phyloP scores from a whole-genome alignment of 805 yeast genomes.

The Sugiyamaella lignohabitans region DNA sequence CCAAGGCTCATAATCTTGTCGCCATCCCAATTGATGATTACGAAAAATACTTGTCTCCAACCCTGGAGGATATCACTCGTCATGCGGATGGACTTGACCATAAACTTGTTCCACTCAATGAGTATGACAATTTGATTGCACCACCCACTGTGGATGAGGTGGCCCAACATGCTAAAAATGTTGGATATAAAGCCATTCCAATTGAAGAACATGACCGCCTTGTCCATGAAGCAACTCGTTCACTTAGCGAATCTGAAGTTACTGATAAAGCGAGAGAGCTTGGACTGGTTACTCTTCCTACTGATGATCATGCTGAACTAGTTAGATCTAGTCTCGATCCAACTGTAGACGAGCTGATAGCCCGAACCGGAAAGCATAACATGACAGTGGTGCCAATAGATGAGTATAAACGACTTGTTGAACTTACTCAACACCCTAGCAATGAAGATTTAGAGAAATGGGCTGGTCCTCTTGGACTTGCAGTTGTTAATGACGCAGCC shows the following conservation, averaged over 20 bases:
- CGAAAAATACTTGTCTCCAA: slow-evolving; percentile 3
- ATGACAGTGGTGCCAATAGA: slow-evolving; percentile 17
- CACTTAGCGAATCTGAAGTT: slow-evolving; percentile 9
- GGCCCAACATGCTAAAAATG: slow-evolving; percentile 22
- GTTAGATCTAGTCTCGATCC: slow-evolving; percentile 27
- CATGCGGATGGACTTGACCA: slow-evolving; percentile 14
- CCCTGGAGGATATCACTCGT: not conserved
- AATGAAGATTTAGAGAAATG: slow-evolving; percentile 17
- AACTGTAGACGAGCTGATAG: slow-evolving; percentile 16
- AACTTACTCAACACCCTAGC: slow-evolving; percentile 11
- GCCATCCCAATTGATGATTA: slow-evolving; percentile 21
- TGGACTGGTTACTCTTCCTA: slow-evolving; percentile 27
- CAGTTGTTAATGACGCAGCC: slow-evolving; percentile 30
- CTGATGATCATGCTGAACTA: slow-evolving; percentile 12
- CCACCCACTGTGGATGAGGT: slow-evolving; percentile 18
- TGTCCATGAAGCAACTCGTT: not conserved
- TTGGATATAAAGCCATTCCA: slow-evolving; percentile 38
- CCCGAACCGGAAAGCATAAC: slow-evolving; percentile 7
- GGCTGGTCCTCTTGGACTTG: slow-evolving; percentile 28
- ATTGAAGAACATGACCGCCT: slow-evolving; percentile 84
- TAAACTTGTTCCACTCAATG: slow-evolving; percentile 12
- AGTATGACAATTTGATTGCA: slow-evolving; percentile 8
- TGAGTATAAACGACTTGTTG: slow-evolving; percentile 7
- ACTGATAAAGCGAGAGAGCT: slow-evolving; percentile 16
- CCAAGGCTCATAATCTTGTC: slow-evolving; percentile 23